phyloP scores from a whole-genome alignment of 805 yeast species.

The Saccharomycopsis fodiens region DNA sequence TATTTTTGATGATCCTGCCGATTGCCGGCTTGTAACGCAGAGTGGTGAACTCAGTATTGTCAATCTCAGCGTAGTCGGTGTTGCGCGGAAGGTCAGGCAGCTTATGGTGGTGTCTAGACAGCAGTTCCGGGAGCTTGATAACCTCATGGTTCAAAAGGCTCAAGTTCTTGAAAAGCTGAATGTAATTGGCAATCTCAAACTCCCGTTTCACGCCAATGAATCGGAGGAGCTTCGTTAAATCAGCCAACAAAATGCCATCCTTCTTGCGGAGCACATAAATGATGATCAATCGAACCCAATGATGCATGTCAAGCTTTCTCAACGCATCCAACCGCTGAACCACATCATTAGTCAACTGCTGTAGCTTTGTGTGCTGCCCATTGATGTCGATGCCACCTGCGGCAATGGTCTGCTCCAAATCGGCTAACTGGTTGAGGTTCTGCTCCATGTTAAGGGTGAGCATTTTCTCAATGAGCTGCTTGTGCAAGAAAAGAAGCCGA shows the following conservation, averaged over 20 bases:
- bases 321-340: constrained; percentile 40
- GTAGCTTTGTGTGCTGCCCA: constrained; percentile 10
- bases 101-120: constrained; percentile 29
- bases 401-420: constrained; percentile 75
- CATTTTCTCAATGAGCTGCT: constrained; percentile 57
- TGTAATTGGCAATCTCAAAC: constrained; percentile 34
- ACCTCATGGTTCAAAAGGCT: constrained; percentile 29
- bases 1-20: constrained; percentile 46
- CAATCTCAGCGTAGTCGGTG: constrained; percentile 23
- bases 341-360: constrained; percentile 38
- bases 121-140: constrained; percentile 25
- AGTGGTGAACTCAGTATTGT: constrained; percentile 37
- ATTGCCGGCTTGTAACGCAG: constrained; percentile 70
- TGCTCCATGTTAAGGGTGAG: constrained; percentile 50
- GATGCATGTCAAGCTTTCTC: constrained; percentile 45
- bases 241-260: constrained; percentile 71
- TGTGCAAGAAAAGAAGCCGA: constrained; percentile 51
- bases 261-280: constrained; percentile 66
- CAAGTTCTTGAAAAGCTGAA: constrained; percentile 52
- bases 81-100: not conserved
- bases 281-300: constrained; percentile 67
- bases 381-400: constrained; percentile 66
- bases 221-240: constrained; percentile 58
- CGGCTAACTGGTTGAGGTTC: constrained; percentile 64
- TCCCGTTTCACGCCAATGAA: constrained; percentile 40